Conservation (phyloP, 2,329 filamentous ascomycete species). For the Beauveria sp. region DNA sequence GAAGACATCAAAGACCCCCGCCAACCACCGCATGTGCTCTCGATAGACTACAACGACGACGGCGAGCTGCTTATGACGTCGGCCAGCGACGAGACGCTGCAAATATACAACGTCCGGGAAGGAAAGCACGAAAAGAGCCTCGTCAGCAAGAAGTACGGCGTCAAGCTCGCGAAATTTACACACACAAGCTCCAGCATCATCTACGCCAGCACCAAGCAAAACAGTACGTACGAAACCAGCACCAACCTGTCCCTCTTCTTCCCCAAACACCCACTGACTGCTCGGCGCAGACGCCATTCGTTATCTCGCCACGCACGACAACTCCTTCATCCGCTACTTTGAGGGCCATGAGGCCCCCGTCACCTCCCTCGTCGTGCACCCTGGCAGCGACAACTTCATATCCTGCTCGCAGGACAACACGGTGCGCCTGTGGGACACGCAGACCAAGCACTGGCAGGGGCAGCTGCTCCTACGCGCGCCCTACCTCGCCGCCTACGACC, state of each 20-base stretch:
- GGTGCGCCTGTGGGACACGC: constrained; percentile 82
- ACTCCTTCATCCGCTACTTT: constrained; percentile 94
- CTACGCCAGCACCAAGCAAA: constrained; percentile 92
- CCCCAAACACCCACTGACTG: neutral
- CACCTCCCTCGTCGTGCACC: constrained; percentile 75
- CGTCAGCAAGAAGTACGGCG: constrained; percentile 93
- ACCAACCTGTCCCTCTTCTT: neutral
- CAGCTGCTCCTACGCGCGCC: constrained; percentile 73
- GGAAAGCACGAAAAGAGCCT: constrained; percentile 83
- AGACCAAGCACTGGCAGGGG: constrained; percentile 71
- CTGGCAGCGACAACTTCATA: constrained; percentile 82
- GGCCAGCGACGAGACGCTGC: constrained; percentile 88
- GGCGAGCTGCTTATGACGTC: constrained; percentile 88
- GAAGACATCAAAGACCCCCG: constrained; percentile 46
- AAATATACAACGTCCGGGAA: constrained; percentile 89
- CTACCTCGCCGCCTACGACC: constrained; percentile 82
- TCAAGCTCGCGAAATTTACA: constrained; percentile 88
- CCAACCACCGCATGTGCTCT: constrained; percentile 62
- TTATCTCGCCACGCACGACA: constrained; percentile 88
- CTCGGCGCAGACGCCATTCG: constrained; percentile 60
- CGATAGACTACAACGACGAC: constrained; percentile 92
- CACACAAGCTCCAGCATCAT: constrained; percentile 87
- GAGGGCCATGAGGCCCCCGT: constrained; percentile 81
- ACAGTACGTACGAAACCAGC: constrained; percentile 45
- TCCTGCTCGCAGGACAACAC: constrained; percentile 89